phyloP scores from a whole-genome alignment of 306 rosid species.

The Quercus ilex region DNA sequence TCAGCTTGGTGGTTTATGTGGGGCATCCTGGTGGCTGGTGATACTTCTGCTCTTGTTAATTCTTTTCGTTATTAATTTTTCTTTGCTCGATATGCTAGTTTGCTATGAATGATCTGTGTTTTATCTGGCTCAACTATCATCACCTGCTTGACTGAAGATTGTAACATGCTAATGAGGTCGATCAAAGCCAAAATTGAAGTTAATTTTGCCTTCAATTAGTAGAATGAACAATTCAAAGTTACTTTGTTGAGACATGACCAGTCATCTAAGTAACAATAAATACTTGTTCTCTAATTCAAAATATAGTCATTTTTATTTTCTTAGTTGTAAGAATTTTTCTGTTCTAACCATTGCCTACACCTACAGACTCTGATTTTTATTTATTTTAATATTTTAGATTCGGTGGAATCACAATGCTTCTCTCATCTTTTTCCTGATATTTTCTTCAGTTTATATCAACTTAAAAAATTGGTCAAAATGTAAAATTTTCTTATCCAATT shows the following conservation, averaged over 20 bases:
- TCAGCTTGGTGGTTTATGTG: constrained; percentile 76
- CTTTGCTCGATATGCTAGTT: constrained; percentile 2
- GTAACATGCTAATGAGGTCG: too few relatives aligned
- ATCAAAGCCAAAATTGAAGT: not conserved
- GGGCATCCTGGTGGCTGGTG: constrained; percentile 95
- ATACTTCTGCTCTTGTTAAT: constrained; percentile 25
- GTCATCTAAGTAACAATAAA: not conserved
- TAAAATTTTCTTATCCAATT: too few relatives aligned
- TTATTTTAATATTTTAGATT: not conserved
- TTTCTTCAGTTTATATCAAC: not conserved
- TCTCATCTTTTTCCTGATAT: not conserved
- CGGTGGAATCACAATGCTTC: not conserved
- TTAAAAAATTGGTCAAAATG: too few relatives aligned
- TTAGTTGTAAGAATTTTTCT: not conserved
- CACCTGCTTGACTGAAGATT: too few relatives aligned
- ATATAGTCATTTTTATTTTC: constrained; percentile 28
- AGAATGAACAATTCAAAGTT: not conserved
- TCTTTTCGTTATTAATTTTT: not conserved
- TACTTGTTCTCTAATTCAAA: constrained; percentile 52
- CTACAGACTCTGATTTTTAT: too few relatives aligned
- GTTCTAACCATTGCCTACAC: not conserved
- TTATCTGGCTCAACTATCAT: not conserved
- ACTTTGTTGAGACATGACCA: not conserved
- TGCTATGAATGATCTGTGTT: constrained; percentile 5
- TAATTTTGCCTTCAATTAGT: not conserved